Evolutionary conservation across 768 basidiomycete species (phyloP).

Genomic region (Pluteus cervinus): DNA sequence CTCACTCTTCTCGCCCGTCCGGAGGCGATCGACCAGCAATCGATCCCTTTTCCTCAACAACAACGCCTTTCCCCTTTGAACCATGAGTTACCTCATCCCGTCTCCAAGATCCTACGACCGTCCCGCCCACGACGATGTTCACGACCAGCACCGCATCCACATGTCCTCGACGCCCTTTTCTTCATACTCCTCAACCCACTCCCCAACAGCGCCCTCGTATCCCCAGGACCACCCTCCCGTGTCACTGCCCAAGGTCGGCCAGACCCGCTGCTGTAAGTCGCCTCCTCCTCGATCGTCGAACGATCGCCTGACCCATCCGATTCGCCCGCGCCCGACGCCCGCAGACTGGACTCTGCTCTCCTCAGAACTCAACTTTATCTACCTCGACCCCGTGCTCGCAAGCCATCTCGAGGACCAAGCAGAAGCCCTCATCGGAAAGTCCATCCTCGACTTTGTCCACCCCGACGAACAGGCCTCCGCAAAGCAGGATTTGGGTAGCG

Average conservation of each 20-base stretch:
- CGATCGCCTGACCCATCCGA: slow-evolving; percentile 13
- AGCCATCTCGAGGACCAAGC: slow-evolving; percentile 70
- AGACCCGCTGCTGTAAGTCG: slow-evolving; percentile 73
- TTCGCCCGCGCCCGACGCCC: slow-evolving; percentile 16
- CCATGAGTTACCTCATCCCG: slow-evolving; percentile 19
- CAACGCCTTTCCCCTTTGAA: slow-evolving; percentile 6
- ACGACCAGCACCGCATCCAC: slow-evolving; percentile 8
- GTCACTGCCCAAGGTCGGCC: slow-evolving; percentile 51
- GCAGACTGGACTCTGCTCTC: slow-evolving; percentile 80
- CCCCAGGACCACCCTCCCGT: slow-evolving; percentile 29
- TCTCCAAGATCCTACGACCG: slow-evolving; percentile 8
- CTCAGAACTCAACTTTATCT: slow-evolving; percentile 71
- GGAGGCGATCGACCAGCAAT: slow-evolving; percentile 1
- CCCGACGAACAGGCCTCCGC: slow-evolving; percentile 80
- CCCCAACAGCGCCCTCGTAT: slow-evolving; percentile 17
- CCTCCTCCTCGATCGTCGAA: slow-evolving; percentile 25
- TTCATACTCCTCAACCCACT: slow-evolving; percentile 16
- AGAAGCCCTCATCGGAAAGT: slow-evolving; percentile 59
- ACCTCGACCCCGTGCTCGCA: slow-evolving; percentile 76
- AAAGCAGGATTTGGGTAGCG: slow-evolving; percentile 64
- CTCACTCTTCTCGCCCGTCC: too few relatives aligned
- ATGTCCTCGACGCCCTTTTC: slow-evolving; percentile 8
- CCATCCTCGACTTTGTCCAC: slow-evolving; percentile 74
- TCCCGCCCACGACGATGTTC: slow-evolving; percentile 9
- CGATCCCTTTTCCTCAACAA: background rate